Base-by-base conservation (phyloP, 176 grass and related monocot species). In the Triticum monococcum region DNA sequence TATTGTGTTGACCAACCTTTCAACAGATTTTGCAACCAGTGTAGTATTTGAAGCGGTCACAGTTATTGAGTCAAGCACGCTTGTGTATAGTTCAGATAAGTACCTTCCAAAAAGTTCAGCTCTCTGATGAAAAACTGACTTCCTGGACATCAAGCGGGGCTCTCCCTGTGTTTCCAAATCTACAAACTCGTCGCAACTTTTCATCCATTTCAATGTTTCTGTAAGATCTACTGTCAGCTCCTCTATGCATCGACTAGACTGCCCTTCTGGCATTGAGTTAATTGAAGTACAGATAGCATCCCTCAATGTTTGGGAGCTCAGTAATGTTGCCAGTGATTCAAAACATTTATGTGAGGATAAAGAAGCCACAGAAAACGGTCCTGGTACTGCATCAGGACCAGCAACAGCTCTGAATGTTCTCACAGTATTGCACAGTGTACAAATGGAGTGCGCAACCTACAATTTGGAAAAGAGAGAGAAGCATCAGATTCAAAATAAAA, bases 251-350 rank as follows among this genome's bases (percentile, higher is more conserved):
- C 81, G 84, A 88, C 92, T 92, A 52, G 93, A 88, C 77, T 98
- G 93, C 13, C 94, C 84, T 89, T 96, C 92, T 64, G 92, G 97
- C 92, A 96, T 98, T 73, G 80, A 94, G 52, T 89, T 96, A 77
- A 98, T 68, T 72, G 94, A 92, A 79, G 88, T 88, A 79, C 81
- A 75, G 75, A 98, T 90, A 70, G 90, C 82, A 82, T 72, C 82
- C 62, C 23, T 87, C 64, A 96, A 90, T 73, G 78, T 73, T 85
- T 89, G 72, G 63, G 90, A 87, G 64, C 82, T 88, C 81, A 96
- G 62, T 45, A 98, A 69, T 64, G 80, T 81, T 77, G 86, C 83
- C 80, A 96, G 81, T 38, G 90, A 94, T 89, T 83, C 86, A 82
- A 94, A 86, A 87, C 89, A 90, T 83, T 88, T 86, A 75, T 90